A percentile compares a stretch with the other conserved stretches of the same genome.
Conservation (phyloP, 768 basidiomycete species). For the Tylopilus sp. region DNA sequence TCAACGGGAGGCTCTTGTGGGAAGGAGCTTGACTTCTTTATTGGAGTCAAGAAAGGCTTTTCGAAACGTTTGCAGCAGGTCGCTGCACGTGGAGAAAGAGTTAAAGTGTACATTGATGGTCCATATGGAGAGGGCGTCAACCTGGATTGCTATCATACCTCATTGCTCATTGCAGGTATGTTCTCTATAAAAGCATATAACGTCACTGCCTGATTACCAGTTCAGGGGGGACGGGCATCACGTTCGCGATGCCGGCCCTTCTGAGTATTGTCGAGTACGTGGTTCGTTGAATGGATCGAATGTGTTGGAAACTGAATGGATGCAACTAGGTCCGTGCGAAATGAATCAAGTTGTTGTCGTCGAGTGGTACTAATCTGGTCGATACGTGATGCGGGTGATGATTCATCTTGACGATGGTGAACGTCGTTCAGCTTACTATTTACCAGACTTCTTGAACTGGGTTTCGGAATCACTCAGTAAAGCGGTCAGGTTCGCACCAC, state of each 20-base stretch:
- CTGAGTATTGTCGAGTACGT: conserved; percentile 41
- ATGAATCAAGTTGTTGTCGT: conserved; percentile 24
- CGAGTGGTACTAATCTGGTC: conserved; percentile 43
- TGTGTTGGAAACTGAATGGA: background rate
- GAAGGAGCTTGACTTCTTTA: conserved; percentile 49
- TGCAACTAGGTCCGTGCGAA: conserved; percentile 9
- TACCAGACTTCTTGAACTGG: no score
- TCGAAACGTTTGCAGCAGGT: conserved; percentile 43
- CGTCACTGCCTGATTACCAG: background rate
- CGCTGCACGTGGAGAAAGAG: conserved; percentile 27
- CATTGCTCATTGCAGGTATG: conserved; percentile 47
- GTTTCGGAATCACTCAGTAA: no score
- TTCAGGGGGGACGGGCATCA: conserved; percentile 49
- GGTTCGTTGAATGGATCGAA: background rate
- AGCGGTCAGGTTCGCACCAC: no score
- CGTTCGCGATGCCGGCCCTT: conserved; percentile 45
- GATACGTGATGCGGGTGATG: conserved; percentile 38
- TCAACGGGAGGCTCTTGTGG: conserved; percentile 4
- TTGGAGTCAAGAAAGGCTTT: conserved; percentile 55
- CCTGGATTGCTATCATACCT: conserved; percentile 38
- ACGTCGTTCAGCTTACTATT: no score
- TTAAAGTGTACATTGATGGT: conserved; percentile 52
- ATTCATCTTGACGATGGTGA: background rate
- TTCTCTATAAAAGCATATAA: background rate
- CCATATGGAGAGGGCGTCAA: conserved; percentile 20